Conservation (phyloP, 2,329 filamentous ascomycete species). For the Graphium sp. region DNA sequence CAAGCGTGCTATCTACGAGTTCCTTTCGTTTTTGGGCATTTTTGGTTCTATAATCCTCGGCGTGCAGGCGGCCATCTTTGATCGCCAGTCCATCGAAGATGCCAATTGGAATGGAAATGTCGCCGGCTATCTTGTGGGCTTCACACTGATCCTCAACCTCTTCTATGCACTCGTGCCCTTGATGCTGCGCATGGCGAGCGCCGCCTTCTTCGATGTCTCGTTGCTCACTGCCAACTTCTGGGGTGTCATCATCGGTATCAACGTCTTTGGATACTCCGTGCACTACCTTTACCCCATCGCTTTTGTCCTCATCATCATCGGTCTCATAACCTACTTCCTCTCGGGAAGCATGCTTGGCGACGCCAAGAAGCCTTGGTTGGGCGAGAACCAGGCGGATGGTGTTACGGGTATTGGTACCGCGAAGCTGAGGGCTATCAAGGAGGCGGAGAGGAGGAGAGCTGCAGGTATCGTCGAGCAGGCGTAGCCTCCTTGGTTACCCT, state of each 20-base stretch:
- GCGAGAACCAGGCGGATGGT: slow-evolving; percentile 67
- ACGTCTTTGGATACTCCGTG: slow-evolving; percentile 64
- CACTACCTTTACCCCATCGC: slow-evolving; percentile 92
- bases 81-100: slow-evolving; percentile 52
- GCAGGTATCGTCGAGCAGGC: no score
- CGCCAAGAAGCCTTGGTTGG: slow-evolving; percentile 88
- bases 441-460: slow-evolving; percentile 19
- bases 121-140: slow-evolving; percentile 74
- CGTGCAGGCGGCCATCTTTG: slow-evolving; percentile 79
- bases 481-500: no score
- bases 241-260: slow-evolving; percentile 83
- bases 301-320: slow-evolving; percentile 80
- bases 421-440: slow-evolving; percentile 54
- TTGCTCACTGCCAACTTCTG: slow-evolving; percentile 92
- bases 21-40: slow-evolving; percentile 77
- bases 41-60: slow-evolving; percentile 88
- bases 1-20: slow-evolving; percentile 78
- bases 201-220: slow-evolving; percentile 93
- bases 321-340: slow-evolving; percentile 76
- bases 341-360: slow-evolving; percentile 71
- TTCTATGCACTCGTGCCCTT: slow-evolving; percentile 85
- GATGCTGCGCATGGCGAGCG: slow-evolving; percentile 74
- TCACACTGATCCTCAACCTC: slow-evolving; percentile 63
- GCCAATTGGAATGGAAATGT: slow-evolving; percentile 51
- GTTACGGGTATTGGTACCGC: slow-evolving; percentile 72